phyloP scores from a whole-genome alignment of 805 yeast species.

The Pichia nanzhaoensis region DNA sequence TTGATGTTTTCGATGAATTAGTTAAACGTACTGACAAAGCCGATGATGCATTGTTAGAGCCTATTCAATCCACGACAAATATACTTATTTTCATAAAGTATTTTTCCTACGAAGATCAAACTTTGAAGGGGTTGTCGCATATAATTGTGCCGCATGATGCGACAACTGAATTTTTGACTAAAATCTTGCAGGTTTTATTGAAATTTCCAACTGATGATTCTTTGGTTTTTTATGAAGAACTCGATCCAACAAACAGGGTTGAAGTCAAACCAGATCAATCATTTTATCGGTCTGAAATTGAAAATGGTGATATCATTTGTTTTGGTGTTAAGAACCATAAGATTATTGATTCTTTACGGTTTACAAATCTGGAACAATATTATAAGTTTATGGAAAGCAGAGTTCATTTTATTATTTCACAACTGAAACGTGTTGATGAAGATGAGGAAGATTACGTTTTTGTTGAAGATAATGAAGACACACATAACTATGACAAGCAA shows the following conservation, averaged over 20 bases:
- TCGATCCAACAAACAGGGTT: slow-evolving; percentile 48
- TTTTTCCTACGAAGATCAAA: slow-evolving; percentile 52
- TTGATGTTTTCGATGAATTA: slow-evolving; percentile 10
- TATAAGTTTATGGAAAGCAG: slow-evolving; percentile 54
- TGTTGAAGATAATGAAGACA: slow-evolving; percentile 27
- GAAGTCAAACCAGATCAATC: slow-evolving; percentile 33
- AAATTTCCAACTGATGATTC: slow-evolving; percentile 31
- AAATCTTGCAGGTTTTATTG: slow-evolving; percentile 36
- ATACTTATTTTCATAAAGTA: slow-evolving; percentile 49
- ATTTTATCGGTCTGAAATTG: slow-evolving; percentile 51
- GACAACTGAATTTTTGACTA: slow-evolving; percentile 34
- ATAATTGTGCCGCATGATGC: slow-evolving; percentile 44
- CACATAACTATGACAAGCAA: slow-evolving; percentile 9
- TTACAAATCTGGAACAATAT: slow-evolving; percentile 36
- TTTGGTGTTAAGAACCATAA: slow-evolving; percentile 19
- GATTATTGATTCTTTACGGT: slow-evolving; percentile 12
- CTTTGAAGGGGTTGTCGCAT: slow-evolving; percentile 63
- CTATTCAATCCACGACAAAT: slow-evolving; percentile 22
- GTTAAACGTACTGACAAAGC: slow-evolving; percentile 6
- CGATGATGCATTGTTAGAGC: slow-evolving; percentile 18
- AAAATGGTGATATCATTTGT: slow-evolving; percentile 61
- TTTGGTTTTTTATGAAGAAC: slow-evolving; percentile 49
- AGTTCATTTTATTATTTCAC: slow-evolving; percentile 49
- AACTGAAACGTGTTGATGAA: slow-evolving; percentile 34
- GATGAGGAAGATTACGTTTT: slow-evolving; percentile 46